phyloP scores from a whole-genome alignment of 2,329 filamentous ascomycete species.

The Verticillium alfalfae region DNA sequence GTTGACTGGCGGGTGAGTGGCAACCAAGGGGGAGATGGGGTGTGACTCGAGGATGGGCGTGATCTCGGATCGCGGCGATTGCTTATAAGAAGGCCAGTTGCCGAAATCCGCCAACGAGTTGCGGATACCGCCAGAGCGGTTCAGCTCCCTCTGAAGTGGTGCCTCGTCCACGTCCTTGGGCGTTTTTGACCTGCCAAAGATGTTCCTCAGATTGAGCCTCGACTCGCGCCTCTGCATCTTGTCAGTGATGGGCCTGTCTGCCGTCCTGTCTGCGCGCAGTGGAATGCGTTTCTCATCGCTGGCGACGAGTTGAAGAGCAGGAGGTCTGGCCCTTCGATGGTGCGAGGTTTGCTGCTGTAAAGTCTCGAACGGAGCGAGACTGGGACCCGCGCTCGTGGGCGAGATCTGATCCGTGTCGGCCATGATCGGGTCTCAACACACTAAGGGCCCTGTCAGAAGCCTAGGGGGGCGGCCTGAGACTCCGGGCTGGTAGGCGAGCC shows the following conservation, averaged over 20 bases:
- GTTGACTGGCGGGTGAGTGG: slow-evolving; percentile 4
- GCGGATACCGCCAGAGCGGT: slow-evolving; percentile 32
- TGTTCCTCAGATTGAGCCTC: slow-evolving; percentile 41
- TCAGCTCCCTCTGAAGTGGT: slow-evolving; percentile 19
- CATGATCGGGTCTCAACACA: slow-evolving; percentile 5
- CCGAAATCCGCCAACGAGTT: slow-evolving; percentile 33
- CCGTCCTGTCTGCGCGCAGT: slow-evolving; percentile 26
- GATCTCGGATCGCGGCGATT: slow-evolving; percentile 7
- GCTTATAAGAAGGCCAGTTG: slow-evolving; percentile 11
- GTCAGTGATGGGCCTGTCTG: background rate
- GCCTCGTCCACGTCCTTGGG: slow-evolving; percentile 24
- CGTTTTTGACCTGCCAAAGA: slow-evolving; percentile 43
- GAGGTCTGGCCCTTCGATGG: slow-evolving; percentile 30
- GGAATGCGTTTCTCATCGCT: slow-evolving; percentile 32
- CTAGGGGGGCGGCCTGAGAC: background rate
- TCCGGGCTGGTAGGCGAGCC: background rate
- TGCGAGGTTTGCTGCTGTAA: slow-evolving; percentile 23
- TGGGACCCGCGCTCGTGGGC: slow-evolving; percentile 6
- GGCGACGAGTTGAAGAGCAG: slow-evolving; percentile 23
- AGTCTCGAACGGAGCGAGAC: slow-evolving; percentile 14
- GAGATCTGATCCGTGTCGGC: slow-evolving; percentile 11
- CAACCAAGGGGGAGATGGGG: slow-evolving; percentile 3
- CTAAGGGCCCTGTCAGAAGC: background rate
- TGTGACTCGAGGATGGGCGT: background rate
- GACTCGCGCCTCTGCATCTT: slow-evolving; percentile 44